Percentiles rank a stretch among this genome's conserved stretches.
phyloP scores from a whole-genome alignment of 192 early-diverging fungal genomes.

The Diversispora eburnea region DNA sequence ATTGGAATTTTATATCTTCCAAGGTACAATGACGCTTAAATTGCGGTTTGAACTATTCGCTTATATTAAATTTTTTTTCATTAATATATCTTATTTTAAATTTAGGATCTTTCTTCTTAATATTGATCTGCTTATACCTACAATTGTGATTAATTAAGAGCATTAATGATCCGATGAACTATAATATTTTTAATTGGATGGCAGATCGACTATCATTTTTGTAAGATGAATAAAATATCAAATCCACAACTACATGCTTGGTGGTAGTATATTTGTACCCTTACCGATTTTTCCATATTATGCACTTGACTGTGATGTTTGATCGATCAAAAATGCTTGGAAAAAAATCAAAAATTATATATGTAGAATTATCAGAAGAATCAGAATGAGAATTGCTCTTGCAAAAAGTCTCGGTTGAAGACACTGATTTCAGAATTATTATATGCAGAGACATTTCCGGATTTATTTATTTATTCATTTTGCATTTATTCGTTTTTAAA shows the following conservation, averaged over 20 bases:
- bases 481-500: too few relatives aligned
- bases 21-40: not conserved
- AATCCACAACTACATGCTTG: slow-evolving; percentile 9
- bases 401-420: slow-evolving; percentile 5
- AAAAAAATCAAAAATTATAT: slow-evolving; percentile 6
- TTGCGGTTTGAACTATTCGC: not conserved
- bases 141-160: slow-evolving; percentile 6
- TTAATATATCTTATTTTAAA: not conserved
- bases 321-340: slow-evolving; percentile 6
- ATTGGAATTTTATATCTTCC: slow-evolving; percentile 8
- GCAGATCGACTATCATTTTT: slow-evolving; percentile 8
- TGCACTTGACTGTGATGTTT: not conserved
- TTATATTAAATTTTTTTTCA: not conserved
- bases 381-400: not conserved
- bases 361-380: not conserved
- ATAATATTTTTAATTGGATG: slow-evolving; percentile 21
- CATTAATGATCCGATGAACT: slow-evolving; percentile 7
- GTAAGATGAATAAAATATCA: not conserved
- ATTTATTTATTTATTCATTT: too few relatives aligned
- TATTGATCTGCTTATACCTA: slow-evolving; percentile 1
- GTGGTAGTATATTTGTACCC: not conserved
- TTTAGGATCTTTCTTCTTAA: slow-evolving; percentile 10
- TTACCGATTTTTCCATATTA: not conserved
- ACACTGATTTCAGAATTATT: too few relatives aligned
- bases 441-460: too few relatives aligned